Evolutionary conservation across 495 filamentous ascomycete genomes (phyloP), one percentile per base, ranked within the genome.

Genomic region (Aspergillus ostianus): DNA sequence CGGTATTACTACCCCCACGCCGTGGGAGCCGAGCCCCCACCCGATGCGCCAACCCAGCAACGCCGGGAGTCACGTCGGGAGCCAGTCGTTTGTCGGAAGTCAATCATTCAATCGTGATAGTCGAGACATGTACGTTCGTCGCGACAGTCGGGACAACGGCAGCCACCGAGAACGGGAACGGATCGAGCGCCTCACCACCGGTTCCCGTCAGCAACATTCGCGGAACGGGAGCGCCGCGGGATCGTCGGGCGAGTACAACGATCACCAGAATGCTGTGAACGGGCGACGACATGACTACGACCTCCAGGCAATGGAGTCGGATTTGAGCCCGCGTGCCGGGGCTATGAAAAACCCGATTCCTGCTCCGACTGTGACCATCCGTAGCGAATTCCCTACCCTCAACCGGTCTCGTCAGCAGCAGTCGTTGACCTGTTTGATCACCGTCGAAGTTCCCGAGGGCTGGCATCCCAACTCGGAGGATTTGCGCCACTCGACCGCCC

Each of bases 331-430:
- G 8, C 84, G 91, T 47, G 70, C 78, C 6, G 79, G 84, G 56
- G 71, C 87, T 20, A 82, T 85, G n/a, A 90, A 87, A 64, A 97
- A 96, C 59, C 93, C 95, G 0, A 97, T 98, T 51, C 92, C 93
- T 8, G 80, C 94, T 10, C 94, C 94, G 6, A 88, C 84, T 0
- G 92, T 99, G 27, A 95, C 90, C 7, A 87, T 99, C 26, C 90
- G 93, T 55, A 97, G 93, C 68, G 94, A 99, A 75, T 99, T 96
- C 68, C 94, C 94, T 12, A 97, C 94, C 3, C 81, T 99, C 66
- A 97, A 81, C 65, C 83, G 90, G 58, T 96, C 93, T 36, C 88
- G 94, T 51, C 91, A 95, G 71, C 94, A 97, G 72, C 94, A 99
- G 74, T 93, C 88, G 4, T 76, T 99, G 65, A 98, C 94, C 0